Conservation (phyloP, 352 stramenopile species). For the Achlya hypogyna region DNA sequence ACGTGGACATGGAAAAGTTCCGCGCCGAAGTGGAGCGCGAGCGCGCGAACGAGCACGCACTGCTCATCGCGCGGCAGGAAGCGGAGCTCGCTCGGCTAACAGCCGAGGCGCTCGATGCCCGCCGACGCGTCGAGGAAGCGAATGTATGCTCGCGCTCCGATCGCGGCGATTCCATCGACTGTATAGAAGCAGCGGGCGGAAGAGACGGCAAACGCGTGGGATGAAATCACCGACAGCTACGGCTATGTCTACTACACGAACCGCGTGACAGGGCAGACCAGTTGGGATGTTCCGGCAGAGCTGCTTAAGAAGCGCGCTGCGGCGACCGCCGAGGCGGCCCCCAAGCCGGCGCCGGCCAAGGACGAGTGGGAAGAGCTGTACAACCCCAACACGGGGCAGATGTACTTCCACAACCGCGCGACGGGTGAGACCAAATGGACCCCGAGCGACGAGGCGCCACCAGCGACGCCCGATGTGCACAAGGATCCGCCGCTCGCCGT, state of each 20-base stretch:
- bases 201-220: background rate
- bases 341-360: background rate
- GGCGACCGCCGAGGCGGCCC: background rate
- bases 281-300: background rate
- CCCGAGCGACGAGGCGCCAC: background rate
- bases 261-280: conserved; percentile 4
- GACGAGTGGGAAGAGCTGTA: conserved; percentile 21
- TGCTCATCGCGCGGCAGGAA: background rate
- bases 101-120: background rate
- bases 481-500: background rate
- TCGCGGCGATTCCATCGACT: background rate
- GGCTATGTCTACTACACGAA: conserved; percentile 17
- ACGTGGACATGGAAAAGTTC: conserved; percentile 20
- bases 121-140: background rate
- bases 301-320: background rate
- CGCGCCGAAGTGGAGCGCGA: background rate
- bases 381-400: conserved; percentile 16
- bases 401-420: conserved; percentile 17
- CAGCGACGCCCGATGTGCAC: too few relatives aligned
- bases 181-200: background rate
- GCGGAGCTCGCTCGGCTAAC: background rate
- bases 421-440: conserved; percentile 15
- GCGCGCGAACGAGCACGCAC: background rate
- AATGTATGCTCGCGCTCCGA: background rate
- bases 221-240: conserved; percentile 3